A percentile compares a stretch with the other conserved stretches of the same genome.
Evolutionary conservation across 1,139 yeast genomes (phyloP).

Genomic region (Arxiozyma heterogenica): DNA sequence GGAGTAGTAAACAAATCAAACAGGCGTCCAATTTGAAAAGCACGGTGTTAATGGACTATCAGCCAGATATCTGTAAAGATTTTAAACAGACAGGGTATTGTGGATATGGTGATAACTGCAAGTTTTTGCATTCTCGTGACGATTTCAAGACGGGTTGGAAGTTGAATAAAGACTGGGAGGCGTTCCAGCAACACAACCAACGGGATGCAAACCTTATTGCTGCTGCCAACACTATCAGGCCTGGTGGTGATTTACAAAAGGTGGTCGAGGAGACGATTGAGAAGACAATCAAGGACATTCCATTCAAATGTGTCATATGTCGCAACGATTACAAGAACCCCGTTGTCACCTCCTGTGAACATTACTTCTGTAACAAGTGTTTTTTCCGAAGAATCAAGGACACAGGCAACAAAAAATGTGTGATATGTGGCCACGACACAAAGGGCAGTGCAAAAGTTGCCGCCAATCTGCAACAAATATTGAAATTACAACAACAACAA

Average conservation of each 20-base stretch:
- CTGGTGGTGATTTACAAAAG: no score
- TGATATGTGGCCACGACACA: conserved; percentile 50
- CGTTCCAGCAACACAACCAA: conserved; percentile 5
- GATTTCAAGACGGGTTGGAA: conserved; percentile 74
- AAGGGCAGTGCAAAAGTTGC: conserved; percentile 38
- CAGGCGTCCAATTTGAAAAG: conserved; percentile 50
- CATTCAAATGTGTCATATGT: conserved; percentile 62
- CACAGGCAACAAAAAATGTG: conserved; percentile 38
- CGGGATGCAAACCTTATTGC: no score
- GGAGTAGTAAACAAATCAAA: conserved; percentile 10
- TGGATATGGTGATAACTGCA: conserved; percentile 98
- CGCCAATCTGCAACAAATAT: conserved; percentile 12
- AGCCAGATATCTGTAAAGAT: conserved; percentile 92
- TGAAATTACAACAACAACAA: neutral
- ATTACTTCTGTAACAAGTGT: conserved; percentile 58
- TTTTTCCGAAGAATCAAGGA: conserved; percentile 44
- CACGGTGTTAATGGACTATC: conserved; percentile 80
- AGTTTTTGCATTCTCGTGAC: conserved; percentile 82
- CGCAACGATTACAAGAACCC: conserved; percentile 48
- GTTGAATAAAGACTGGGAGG: conserved; percentile 57
- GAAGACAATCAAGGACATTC: conserved; percentile 33
- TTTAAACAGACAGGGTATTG: conserved; percentile 87
- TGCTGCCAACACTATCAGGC: no score
- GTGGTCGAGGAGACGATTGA: conserved; percentile 11
- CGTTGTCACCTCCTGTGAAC: conserved; percentile 55